Conservation (phyloP, 2,329 filamentous ascomycete genomes). For the Venturia carpophila region DNA sequence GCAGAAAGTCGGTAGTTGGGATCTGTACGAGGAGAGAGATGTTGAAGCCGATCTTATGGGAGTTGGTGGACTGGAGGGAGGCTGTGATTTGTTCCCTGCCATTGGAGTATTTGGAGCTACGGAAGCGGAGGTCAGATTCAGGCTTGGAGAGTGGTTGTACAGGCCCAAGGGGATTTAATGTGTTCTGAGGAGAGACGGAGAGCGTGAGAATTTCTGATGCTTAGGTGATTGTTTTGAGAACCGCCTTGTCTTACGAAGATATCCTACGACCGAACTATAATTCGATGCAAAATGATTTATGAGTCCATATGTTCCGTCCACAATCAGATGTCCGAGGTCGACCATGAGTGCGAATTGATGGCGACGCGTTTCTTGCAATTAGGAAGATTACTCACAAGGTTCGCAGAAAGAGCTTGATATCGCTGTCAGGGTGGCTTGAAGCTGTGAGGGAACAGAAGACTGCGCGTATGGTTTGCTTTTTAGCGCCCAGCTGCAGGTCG, state of each 20-base stretch:
- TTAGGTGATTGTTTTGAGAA: too few species aligned
- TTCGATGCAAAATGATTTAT: neutral
- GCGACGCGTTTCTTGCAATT: neutral
- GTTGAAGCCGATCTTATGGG: conserved; percentile 50
- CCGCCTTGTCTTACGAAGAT: neutral
- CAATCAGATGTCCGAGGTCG: neutral
- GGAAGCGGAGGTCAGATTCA: conserved; percentile 59
- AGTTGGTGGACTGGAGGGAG: conserved; percentile 60
- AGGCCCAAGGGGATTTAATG: neutral
- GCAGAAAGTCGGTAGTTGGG: conserved; percentile 52
- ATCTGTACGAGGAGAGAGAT: conserved; percentile 68
- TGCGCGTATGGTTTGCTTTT: too few species aligned
- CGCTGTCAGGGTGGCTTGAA: too few species aligned
- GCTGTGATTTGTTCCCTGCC: conserved; percentile 61
- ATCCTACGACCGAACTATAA: neutral
- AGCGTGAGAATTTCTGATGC: too few species aligned
- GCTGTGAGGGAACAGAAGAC: neutral
- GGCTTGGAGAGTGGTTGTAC: conserved; percentile 51
- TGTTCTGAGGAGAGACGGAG: neutral
- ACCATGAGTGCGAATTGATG: neutral
- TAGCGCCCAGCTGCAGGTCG: neutral
- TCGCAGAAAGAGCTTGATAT: too few species aligned
- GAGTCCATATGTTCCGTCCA: neutral
- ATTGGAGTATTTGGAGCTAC: conserved; percentile 64
- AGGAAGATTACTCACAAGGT: too few species aligned